Conservation (phyloP, 371 early-diverging fungal genomes). For the Mortierella sp. region DNA sequence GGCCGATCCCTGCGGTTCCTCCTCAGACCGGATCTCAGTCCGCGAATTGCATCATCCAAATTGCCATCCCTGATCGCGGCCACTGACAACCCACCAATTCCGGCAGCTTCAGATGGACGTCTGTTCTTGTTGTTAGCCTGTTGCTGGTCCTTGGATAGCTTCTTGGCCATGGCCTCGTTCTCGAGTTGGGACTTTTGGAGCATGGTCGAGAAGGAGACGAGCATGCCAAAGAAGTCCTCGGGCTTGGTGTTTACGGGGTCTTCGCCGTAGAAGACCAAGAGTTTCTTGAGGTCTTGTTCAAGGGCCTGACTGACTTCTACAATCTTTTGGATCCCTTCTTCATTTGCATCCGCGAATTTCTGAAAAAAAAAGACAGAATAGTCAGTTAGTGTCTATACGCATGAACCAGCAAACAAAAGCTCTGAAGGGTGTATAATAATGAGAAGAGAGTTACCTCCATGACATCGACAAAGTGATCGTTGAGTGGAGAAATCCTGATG, state of each 20-base stretch:
- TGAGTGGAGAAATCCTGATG: constrained; percentile 59
- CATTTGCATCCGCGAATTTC: constrained; percentile 46
- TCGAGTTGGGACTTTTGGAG: constrained; percentile 53
- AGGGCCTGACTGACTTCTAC: constrained; percentile 68
- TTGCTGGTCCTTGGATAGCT: constrained; percentile 34
- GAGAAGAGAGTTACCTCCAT: constrained; percentile 66
- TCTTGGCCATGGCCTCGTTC: constrained; percentile 45
- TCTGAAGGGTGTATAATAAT: neutral
- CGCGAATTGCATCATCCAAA: constrained; percentile 52
- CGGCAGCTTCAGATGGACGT: constrained; percentile 18
- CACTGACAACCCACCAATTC: constrained; percentile 28
- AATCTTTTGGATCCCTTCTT: constrained; percentile 55
- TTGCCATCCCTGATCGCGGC: constrained; percentile 52
- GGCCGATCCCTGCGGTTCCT: constrained; percentile 46
- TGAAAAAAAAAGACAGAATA: constrained; percentile 11
- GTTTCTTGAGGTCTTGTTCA: constrained; percentile 77
- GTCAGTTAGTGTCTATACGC: too few relatives aligned
- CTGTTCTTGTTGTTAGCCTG: constrained; percentile 30
- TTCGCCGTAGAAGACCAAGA: constrained; percentile 84
- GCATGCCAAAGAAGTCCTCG: constrained; percentile 90
- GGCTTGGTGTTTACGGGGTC: constrained; percentile 83
- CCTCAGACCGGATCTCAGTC: constrained; percentile 44
- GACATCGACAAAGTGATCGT: constrained; percentile 73
- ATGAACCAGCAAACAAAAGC: neutral
- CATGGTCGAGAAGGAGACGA: constrained; percentile 59